phyloP scores from a whole-genome alignment of 129 eudicot genomes.

The Erigeron canadensis region DNA sequence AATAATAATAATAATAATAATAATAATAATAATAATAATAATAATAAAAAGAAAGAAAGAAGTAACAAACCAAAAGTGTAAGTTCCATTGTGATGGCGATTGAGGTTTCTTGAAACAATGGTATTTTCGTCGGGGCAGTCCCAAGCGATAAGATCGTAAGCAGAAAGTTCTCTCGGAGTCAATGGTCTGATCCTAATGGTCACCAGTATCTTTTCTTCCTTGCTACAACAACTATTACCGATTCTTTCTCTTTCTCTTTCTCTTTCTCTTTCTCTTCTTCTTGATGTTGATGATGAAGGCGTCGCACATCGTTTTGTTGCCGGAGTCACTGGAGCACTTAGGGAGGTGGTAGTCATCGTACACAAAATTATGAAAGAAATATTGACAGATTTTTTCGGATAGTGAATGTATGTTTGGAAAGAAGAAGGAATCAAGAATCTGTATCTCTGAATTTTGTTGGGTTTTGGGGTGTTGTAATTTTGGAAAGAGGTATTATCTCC shows the following conservation, averaged over 20 bases:
- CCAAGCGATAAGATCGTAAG: constrained; percentile 89
- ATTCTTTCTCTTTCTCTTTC: constrained; percentile 36
- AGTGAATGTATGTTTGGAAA: no score
- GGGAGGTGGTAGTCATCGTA: constrained; percentile 36
- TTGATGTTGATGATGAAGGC: constrained; percentile 49
- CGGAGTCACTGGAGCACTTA: constrained; percentile 65
- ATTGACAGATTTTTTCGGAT: neutral
- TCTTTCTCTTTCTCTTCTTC: constrained; percentile 40
- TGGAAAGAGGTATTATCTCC: no score
- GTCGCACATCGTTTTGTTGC: constrained; percentile 58
- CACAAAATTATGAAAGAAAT: neutral
- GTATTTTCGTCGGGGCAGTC: constrained; percentile 66
- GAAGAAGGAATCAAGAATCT: neutral
- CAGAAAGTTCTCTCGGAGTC: constrained; percentile 64
- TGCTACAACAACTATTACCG: neutral
- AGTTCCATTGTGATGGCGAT: constrained; percentile 52
- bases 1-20: neutral
- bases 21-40: no score
- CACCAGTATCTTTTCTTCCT: constrained; percentile 78
- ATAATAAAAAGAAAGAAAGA: neutral
- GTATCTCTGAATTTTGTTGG: no score
- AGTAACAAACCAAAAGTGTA: constrained; percentile 61
- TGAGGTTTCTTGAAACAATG: constrained; percentile 61
- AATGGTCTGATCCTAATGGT: constrained; percentile 87
- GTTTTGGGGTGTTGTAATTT: no score